phyloP scores from a whole-genome alignment of 2,329 filamentous ascomycete species.

The Fusarium sp. region DNA sequence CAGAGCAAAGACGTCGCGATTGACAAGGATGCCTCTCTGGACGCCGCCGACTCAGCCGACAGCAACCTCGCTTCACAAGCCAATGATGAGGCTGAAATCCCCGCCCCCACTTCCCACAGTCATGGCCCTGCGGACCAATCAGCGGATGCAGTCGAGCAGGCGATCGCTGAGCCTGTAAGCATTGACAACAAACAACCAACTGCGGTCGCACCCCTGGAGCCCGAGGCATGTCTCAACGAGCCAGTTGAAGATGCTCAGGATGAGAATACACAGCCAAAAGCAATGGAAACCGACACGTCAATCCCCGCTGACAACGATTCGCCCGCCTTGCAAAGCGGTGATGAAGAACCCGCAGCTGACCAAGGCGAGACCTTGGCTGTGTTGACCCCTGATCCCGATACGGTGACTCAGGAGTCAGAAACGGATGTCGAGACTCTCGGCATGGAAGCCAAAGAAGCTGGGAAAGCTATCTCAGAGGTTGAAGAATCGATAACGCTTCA shows the following conservation, averaged over 20 bases:
- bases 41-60: constrained; percentile 4
- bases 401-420: background rate
- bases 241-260: constrained; percentile 24
- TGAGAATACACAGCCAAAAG: constrained; percentile 26
- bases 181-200: constrained; percentile 18
- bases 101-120: constrained; percentile 18
- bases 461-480: background rate
- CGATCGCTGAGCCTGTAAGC: constrained; percentile 24
- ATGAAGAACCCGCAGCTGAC: background rate
- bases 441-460: background rate
- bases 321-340: background rate
- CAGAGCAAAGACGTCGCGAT: constrained; percentile 5
- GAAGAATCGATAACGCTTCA: background rate
- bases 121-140: constrained; percentile 34
- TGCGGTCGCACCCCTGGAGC: constrained; percentile 21
- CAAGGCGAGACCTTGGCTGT: background rate
- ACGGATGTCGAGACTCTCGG: background rate
- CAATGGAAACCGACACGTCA: constrained; percentile 30
- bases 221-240: constrained; percentile 12
- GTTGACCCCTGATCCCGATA: background rate
- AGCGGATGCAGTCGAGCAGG: constrained; percentile 6
- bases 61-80: constrained; percentile 14
- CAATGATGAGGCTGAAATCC: constrained; percentile 10
- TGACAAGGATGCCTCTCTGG: background rate
- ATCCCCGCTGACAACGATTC: constrained; percentile 1